phyloP scores from a whole-genome alignment of 2,329 filamentous ascomycete genomes.

The Talaromyces verruculosus region DNA sequence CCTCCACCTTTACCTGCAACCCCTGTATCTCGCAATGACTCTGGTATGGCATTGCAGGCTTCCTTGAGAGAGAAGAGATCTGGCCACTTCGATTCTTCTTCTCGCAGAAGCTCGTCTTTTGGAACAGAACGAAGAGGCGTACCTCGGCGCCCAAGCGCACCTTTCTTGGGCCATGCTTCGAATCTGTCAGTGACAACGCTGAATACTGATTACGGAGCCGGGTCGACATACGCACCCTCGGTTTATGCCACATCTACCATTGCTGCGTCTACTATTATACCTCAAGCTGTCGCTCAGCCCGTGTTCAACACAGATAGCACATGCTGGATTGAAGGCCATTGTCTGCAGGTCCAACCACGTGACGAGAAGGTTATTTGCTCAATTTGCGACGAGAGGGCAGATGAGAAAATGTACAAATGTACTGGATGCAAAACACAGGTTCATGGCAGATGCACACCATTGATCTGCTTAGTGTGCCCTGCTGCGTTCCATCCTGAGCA shows the following conservation, averaged over 20 bases:
- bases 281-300: conserved; percentile 41
- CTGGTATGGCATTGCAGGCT: conserved; percentile 80
- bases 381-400: conserved; percentile 57
- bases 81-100: conserved; percentile 78
- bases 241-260: conserved; percentile 53
- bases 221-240: conserved; percentile 51
- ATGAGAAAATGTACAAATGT: conserved; percentile 56
- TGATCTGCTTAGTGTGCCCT: conserved; percentile 65
- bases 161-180: conserved; percentile 66
- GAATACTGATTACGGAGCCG: conserved; percentile 40
- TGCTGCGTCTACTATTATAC: conserved; percentile 53
- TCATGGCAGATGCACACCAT: conserved; percentile 60
- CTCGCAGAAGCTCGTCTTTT: conserved; percentile 92
- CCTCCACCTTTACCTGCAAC: conserved; percentile 73
- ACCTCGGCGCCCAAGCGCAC: conserved; percentile 63
- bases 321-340: conserved; percentile 51
- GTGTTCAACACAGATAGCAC: conserved; percentile 44
- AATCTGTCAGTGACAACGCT: conserved; percentile 48
- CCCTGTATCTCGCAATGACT: conserved; percentile 84
- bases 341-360: conserved; percentile 45
- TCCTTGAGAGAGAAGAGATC: conserved; percentile 92
- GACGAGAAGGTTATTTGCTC: conserved; percentile 48
- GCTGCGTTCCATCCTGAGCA: conserved; percentile 66
- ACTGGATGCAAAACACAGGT: conserved; percentile 51
- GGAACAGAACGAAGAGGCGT: conserved; percentile 66